A percentile compares a stretch with the other conserved stretches of the same genome.
These are phyloP conservation scores for Cryptococcus deneoformans DNA, from an alignment of 1,284 basidiomycete genomes.

Conservation along the genomic window DNA sequence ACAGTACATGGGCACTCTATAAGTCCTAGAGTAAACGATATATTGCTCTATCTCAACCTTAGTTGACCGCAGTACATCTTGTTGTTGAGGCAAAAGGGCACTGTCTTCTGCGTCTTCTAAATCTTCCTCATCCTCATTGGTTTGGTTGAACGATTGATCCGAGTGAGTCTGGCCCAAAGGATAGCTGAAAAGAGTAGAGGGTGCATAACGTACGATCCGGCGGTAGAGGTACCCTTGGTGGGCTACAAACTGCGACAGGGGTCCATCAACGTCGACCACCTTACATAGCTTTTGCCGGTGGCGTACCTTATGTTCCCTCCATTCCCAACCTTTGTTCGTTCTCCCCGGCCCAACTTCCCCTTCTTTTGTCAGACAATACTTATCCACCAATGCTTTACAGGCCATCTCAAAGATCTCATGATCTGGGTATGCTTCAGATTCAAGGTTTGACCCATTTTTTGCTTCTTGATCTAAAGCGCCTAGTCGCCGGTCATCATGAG, in stretches of 20 bases:
- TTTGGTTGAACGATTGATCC: background rate
- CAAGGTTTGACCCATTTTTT: background rate
- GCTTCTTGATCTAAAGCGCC: too few relatives aligned
- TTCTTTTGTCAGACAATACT: background rate
- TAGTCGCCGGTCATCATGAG: background rate
- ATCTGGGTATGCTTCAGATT: background rate
- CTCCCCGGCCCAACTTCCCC: conserved; percentile 12
- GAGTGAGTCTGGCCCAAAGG: background rate
- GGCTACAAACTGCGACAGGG: conserved; percentile 7
- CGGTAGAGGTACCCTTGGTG: conserved; percentile 28
- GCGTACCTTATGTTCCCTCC: conserved; percentile 21
- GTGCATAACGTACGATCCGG: conserved; percentile 4
- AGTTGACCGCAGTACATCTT: background rate
- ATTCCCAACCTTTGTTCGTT: conserved; percentile 30
- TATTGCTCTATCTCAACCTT: conserved; percentile 19
- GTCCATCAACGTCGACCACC: background rate
- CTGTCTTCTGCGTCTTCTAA: conserved; percentile 5
- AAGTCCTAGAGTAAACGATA: conserved; percentile 30
- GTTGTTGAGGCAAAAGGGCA: background rate
- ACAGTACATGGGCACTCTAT: conserved; percentile 31
- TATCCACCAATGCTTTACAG: conserved; percentile 8
- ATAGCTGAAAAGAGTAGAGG: background rate
- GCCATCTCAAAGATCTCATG: conserved; percentile 8
- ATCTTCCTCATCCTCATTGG: conserved; percentile 7
- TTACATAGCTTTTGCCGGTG: background rate